Evolutionary conservation across 2,329 filamentous ascomycete genomes (phyloP), one percentile per base, ranked within the genome.

Genomic region (Aaosphaeria pasadenensis): DNA sequence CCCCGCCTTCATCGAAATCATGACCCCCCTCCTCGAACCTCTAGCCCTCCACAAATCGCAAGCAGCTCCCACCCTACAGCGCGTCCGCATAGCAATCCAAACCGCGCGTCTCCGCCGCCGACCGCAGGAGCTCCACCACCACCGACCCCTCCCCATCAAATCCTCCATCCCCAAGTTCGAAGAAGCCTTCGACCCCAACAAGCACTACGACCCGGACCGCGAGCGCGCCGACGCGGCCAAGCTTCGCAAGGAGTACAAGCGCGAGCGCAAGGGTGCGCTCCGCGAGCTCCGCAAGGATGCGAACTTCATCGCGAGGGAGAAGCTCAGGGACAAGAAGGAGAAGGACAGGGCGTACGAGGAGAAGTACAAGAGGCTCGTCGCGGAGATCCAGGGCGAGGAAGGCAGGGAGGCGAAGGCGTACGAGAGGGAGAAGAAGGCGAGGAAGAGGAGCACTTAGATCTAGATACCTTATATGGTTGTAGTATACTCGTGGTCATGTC

Each of bases 371-470:
- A 83, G 87, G 56, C 78, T 99, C 51, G 84, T 97, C 59, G 89
- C 91, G 7, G 91, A 96, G 80, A 96, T 99, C 62, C 92, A 99
- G 75, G 89, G 87, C 58, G 88, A 96, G 74, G 94, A 96, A 71
- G 92, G 92, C 1, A 77, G 80, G 49, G 91, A 94, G 71, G 80
- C 84, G 39, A 97, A 97, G 73, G 82, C 81, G 43, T 97, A 97
- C 79, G 91, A 95, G 74, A 81, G 87, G 62, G 90, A 95, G 78
- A 94, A 85, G 79, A 80, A 82, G 68, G 78, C 79, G 67, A 81
- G 91, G 71, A 90, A 89, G 69, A 38, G 42, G 43, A 51, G 42
- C 39, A 32, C 32, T 13, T 50, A 50, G 42, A 43, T 43, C 9
- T 11, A 40, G 9, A n/a, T 36, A 36, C n/a, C 17, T 24, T 24